Evolutionary conservation across 805 yeast species (phyloP).

Genomic region (Torulaspora indica): DNA sequence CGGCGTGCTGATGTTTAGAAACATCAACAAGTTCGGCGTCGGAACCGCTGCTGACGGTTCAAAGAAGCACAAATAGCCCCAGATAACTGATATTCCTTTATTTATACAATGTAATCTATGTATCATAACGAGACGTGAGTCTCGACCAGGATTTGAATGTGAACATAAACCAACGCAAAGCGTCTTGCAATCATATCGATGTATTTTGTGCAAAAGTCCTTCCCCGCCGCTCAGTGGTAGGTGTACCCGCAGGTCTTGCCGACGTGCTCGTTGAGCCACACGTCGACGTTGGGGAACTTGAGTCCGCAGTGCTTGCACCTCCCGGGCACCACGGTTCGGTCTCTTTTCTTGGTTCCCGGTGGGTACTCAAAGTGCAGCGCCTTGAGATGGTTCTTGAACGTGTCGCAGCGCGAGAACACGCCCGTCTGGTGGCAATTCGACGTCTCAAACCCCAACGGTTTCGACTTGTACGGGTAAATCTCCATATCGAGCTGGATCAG

Average conservation of each 20-base stretch:
- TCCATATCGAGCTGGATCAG: slow-evolving; percentile 32
- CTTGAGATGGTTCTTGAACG: slow-evolving; percentile 84
- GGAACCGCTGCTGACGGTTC: slow-evolving; percentile 13
- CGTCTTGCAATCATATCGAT: background rate
- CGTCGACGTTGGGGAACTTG: slow-evolving; percentile 63
- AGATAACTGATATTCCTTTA: slow-evolving; percentile 2
- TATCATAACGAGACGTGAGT: background rate
- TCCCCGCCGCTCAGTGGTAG: slow-evolving; percentile 21
- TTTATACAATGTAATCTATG: slow-evolving; percentile 2
- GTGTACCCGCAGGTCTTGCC: slow-evolving; percentile 38
- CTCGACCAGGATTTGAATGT: background rate
- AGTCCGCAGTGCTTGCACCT: slow-evolving; percentile 72
- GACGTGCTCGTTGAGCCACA: slow-evolving; percentile 74
- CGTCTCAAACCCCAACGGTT: slow-evolving; percentile 27
- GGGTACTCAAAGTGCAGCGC: slow-evolving; percentile 90
- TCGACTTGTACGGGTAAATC: slow-evolving; percentile 27
- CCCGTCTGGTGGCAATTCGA: slow-evolving; percentile 72
- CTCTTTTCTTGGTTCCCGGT: slow-evolving; percentile 74
- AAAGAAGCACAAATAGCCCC: slow-evolving; percentile 6
- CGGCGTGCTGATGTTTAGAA: slow-evolving; percentile 71
- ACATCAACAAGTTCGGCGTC: slow-evolving; percentile 57
- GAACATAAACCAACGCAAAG: slow-evolving; percentile 3
- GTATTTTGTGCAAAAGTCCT: slow-evolving; percentile 1
- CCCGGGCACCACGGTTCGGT: slow-evolving; percentile 65
- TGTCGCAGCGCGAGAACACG: slow-evolving; percentile 82